Base-by-base conservation (phyloP, 495 filamentous ascomycete species). In the Penicillium maclennaniae region DNA sequence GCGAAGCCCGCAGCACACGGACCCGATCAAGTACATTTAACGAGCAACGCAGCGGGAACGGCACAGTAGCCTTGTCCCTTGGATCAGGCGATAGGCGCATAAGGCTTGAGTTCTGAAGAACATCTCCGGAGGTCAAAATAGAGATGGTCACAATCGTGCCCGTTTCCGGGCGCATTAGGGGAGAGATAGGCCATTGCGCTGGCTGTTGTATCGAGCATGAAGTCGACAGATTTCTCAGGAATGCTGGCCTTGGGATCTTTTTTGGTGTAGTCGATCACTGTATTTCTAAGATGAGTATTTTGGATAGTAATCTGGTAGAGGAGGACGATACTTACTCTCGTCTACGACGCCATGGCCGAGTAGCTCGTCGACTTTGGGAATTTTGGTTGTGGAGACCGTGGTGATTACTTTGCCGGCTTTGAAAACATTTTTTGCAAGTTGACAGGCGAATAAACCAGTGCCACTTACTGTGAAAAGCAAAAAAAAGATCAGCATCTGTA, bases 341-440 rank as follows among this genome's bases (percentile, higher is more conserved):
- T 69, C 65, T 17, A 70, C 63, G 2, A 59, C 53, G 8, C 56
- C 63, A 7, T 66, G 54, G 6, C 72, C 71, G 8, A 81, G 60
- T 7, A 69, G 55, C 55, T 71, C 48, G 25, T 66, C 60, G n/a
- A 80, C 71, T 44, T 71, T 61, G n/a, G 59, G 58, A 3, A 84
- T 51, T 60, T 85, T 83, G 10, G 61, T 36, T 3, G 80, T 79
- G 1, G 76, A 80, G 1, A 82, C 74, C 1, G 79, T 80, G 0
- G 80, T 71, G 40, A 83, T 72, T 15, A 83, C 67, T 27, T 68
- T 75, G 2, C 63, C 69, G 3, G 74, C 81, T 10, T 70, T 63
- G 57, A 80, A 77, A 14, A 79, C 70, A 41, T 80, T 75, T 64
- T 78, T 82, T 8, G 79, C 74, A n/a, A 83, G 47, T 60, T 82